A percentile compares a stretch with the other conserved stretches of the same genome.
Conservation (phyloP, 768 basidiomycete species). For the Postia placenta region DNA sequence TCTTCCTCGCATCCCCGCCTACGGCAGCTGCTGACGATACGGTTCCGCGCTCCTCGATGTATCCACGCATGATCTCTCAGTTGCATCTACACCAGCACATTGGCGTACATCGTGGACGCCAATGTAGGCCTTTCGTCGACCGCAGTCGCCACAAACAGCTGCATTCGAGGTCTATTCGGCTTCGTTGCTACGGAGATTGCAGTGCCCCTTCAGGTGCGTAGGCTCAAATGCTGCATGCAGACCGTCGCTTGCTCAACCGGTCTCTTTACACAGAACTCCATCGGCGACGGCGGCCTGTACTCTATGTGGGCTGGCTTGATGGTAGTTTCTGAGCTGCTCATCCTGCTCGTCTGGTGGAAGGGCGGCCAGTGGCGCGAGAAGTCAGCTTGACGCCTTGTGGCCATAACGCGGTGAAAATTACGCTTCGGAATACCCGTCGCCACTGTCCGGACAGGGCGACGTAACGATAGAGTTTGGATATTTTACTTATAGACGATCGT, state of each 20-base stretch:
- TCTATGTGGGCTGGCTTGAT: conserved; percentile 58
- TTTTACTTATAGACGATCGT: too few species aligned
- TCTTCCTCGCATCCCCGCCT: too few species aligned
- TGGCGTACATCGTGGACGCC: conserved; percentile 84
- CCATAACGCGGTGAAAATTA: too few species aligned
- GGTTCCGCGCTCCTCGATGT: too few species aligned
- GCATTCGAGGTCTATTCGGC: conserved; percentile 62
- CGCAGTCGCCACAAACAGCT: conserved; percentile 71
- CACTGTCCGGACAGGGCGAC: too few species aligned
- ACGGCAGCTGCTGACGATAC: too few species aligned
- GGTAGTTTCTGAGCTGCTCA: conserved; percentile 43
- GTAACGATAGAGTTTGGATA: too few species aligned
- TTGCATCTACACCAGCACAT: conserved; percentile 60
- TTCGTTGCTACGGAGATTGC: conserved; percentile 68
- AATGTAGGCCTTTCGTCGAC: conserved; percentile 75
- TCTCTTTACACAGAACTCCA: conserved; percentile 36
- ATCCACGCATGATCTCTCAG: conserved; percentile 23
- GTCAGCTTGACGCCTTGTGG: too few species aligned
- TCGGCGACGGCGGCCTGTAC: conserved; percentile 80
- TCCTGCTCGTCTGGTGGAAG: conserved; percentile 54
- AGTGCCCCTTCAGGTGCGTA: conserved; percentile 59
- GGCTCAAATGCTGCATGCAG: too few species aligned
- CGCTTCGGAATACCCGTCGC: too few species aligned
- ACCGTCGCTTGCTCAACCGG: too few species aligned
- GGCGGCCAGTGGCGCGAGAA: conserved; percentile 53